A percentile compares a stretch with the other conserved stretches of the same genome.
Conservation (phyloP, 768 basidiomycete species). For the Tephrocybe sp. region DNA sequence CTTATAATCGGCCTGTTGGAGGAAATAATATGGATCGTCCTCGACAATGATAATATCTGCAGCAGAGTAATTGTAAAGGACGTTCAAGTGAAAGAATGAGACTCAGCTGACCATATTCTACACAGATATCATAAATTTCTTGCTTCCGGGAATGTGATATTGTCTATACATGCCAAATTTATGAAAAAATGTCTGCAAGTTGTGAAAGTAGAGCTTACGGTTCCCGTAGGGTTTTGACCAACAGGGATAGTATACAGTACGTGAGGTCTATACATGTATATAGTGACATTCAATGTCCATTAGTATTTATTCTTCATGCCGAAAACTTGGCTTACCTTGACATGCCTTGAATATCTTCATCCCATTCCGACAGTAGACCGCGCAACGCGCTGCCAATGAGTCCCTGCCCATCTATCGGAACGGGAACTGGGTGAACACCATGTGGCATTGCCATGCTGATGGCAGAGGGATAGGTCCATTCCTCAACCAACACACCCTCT, state of each 20-base stretch:
- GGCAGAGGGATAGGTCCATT: conserved; percentile 74
- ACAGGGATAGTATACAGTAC: conserved; percentile 75
- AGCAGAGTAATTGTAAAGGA: too few species aligned
- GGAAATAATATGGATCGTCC: conserved; percentile 81
- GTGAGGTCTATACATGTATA: conserved; percentile 52
- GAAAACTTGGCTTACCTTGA: conserved; percentile 49
- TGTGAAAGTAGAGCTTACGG: conserved; percentile 39
- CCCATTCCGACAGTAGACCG: conserved; percentile 62
- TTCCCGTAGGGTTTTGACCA: conserved; percentile 84
- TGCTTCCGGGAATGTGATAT: conserved; percentile 65
- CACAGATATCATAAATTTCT: conserved; percentile 78
- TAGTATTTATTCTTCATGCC: too few species aligned
- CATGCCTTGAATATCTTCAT: conserved; percentile 52
- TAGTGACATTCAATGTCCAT: too few species aligned
- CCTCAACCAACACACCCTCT: conserved; percentile 54
- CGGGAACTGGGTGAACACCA: conserved; percentile 45
- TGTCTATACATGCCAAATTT: conserved; percentile 36
- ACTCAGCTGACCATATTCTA: conserved; percentile 61
- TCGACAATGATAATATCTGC: conserved; percentile 75
- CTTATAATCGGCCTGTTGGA: conserved; percentile 59
- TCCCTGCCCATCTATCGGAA: conserved; percentile 70
- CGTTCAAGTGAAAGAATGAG: background rate
- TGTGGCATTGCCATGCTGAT: conserved; percentile 34
- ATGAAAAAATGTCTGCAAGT: background rate
- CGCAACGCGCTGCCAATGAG: conserved; percentile 64